A percentile compares a stretch with the other conserved stretches of the same genome.
Conservation (phyloP, 2,329 filamentous ascomycete genomes). For the Gremmenia infestans region DNA sequence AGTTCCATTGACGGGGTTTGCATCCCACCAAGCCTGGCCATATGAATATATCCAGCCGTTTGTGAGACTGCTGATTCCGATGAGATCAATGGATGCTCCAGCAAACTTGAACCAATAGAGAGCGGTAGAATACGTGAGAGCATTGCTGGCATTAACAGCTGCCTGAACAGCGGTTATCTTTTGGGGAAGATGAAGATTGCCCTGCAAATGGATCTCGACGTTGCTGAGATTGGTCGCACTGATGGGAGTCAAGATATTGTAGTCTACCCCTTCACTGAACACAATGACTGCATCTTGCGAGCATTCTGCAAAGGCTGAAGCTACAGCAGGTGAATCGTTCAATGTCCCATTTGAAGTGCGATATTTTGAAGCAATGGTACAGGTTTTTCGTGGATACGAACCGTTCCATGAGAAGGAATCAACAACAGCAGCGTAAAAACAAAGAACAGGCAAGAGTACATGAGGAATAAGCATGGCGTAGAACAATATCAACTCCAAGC, state of each 20-base stretch:
- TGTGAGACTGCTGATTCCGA: conserved; percentile 33
- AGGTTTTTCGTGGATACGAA: conserved; percentile 2
- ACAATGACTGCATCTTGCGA: conserved; percentile 32
- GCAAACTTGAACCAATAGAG: conserved; percentile 36
- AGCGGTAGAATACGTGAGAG: conserved; percentile 25
- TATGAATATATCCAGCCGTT: conserved; percentile 43
- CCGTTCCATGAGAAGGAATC: neutral
- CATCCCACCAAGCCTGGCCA: conserved; percentile 42
- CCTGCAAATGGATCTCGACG: conserved; percentile 38
- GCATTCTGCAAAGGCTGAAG: conserved; percentile 35
- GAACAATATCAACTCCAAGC: too few species aligned
- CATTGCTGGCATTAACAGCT: conserved; percentile 32
- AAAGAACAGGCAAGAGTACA: neutral
- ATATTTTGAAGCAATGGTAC: conserved; percentile 9
- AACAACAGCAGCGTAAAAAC: neutral
- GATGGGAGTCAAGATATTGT: conserved; percentile 39
- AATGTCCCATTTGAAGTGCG: conserved; percentile 33
- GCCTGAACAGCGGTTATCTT: conserved; percentile 35
- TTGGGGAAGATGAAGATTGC: conserved; percentile 40
- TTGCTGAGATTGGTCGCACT: conserved; percentile 37
- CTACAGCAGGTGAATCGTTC: conserved; percentile 38
- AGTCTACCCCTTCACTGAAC: conserved; percentile 38
- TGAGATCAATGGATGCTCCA: conserved; percentile 31
- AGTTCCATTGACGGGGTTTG: conserved; percentile 35
- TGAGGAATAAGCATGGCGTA: too few species aligned